phyloP scores from a whole-genome alignment of 495 filamentous ascomycete genomes.

The Penicillium cinerascens region DNA sequence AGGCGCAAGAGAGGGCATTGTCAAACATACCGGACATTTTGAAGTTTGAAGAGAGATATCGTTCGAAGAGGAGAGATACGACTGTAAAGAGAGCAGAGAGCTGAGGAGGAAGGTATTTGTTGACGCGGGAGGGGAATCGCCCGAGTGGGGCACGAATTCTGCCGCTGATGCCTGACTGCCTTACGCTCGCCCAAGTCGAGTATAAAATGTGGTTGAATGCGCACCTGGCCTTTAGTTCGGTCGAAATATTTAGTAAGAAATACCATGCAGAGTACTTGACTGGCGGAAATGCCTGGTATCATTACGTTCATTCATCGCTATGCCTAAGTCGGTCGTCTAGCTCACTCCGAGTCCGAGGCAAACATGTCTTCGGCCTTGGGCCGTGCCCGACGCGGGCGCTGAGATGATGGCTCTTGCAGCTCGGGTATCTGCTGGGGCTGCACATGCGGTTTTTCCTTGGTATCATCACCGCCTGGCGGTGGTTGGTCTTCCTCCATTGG shows the following conservation, averaged over 20 bases:
- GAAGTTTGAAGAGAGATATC: slow-evolving; percentile 24
- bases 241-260: not conserved
- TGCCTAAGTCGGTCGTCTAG: not conserved
- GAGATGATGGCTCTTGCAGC: slow-evolving; percentile 21
- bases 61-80: not conserved
- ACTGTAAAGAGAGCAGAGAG: slow-evolving; percentile 12
- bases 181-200: slow-evolving; percentile 9
- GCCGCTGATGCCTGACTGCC: slow-evolving; percentile 22
- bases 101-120: slow-evolving; percentile 26
- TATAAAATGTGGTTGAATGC: not conserved
- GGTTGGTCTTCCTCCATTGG: slow-evolving; percentile 36
- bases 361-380: slow-evolving; percentile 95
- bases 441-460: slow-evolving; percentile 13
- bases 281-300: slow-evolving; percentile 1
- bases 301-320: slow-evolving; percentile 14
- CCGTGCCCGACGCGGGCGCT: slow-evolving; percentile 50
- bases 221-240: not conserved
- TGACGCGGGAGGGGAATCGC: slow-evolving; percentile 26
- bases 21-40: slow-evolving; percentile 41
- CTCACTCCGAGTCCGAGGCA: slow-evolving; percentile 57
- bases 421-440: slow-evolving; percentile 20
- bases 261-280: not conserved
- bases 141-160: slow-evolving; percentile 29
- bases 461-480: not conserved
- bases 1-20: not conserved